phyloP scores from a whole-genome alignment of 2,329 filamentous ascomycete genomes.

The Proliferodiscus dingleyae region DNA sequence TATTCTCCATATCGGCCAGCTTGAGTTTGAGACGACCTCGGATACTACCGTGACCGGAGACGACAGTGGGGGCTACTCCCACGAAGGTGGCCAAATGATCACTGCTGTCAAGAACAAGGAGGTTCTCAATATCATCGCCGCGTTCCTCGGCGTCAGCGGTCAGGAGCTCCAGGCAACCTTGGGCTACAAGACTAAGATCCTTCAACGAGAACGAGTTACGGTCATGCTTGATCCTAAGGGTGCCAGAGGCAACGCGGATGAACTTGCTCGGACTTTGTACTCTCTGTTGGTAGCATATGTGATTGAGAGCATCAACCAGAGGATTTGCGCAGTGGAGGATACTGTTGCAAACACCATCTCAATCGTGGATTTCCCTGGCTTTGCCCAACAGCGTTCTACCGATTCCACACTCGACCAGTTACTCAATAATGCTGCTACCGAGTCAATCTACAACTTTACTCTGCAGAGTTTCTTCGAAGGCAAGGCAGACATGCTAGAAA shows the following conservation, averaged over 20 bases:
- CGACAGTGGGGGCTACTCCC: slow-evolving; percentile 93
- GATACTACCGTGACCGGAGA: slow-evolving; percentile 75
- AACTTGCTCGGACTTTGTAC: slow-evolving; percentile 88
- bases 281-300: slow-evolving; percentile 90
- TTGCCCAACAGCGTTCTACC: slow-evolving; percentile 79
- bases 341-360: slow-evolving; percentile 89
- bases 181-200: slow-evolving; percentile 94
- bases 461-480: slow-evolving; percentile 94
- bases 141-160: slow-evolving; percentile 85
- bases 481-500: slow-evolving; percentile 88
- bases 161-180: slow-evolving; percentile 81
- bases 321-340: slow-evolving; percentile 81
- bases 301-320: slow-evolving; percentile 88
- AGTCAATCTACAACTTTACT: slow-evolving; percentile 88
- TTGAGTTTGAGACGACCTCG: slow-evolving; percentile 83
- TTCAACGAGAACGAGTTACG: slow-evolving; percentile 94
- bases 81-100: slow-evolving; percentile 81
- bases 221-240: slow-evolving; percentile 94
- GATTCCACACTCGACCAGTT: slow-evolving; percentile 86
- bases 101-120: slow-evolving; percentile 94
- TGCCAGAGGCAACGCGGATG: slow-evolving; percentile 86
- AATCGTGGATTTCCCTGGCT: slow-evolving; percentile 94
- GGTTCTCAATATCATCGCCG: slow-evolving; percentile 75
- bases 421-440: slow-evolving; percentile 88
- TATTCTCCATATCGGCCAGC: slow-evolving; percentile 95